Evolutionary conservation across 2,329 filamentous ascomycete genomes (phyloP), one percentile per base, ranked within the genome.

Genomic region (Colletotrichum cereale): DNA sequence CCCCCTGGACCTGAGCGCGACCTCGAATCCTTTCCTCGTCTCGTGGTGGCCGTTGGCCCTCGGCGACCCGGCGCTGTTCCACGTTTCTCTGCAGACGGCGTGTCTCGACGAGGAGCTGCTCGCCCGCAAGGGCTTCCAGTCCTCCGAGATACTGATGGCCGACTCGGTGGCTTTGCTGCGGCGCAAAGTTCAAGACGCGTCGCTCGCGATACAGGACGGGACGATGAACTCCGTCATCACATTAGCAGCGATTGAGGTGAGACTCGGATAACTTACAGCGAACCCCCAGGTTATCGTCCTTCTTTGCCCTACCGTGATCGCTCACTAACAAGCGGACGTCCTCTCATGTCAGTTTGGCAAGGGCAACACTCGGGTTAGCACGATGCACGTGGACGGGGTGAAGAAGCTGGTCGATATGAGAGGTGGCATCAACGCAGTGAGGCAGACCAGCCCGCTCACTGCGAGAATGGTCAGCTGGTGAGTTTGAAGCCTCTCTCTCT

Each of bases 31-130:
- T 0, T 90, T 90, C 71, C 79, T 90, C 24, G 79, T 88, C 8
- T 89, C 87, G 0, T 90, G 88, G 88, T 90, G 88, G 87, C 88
- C 88, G 0, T 80, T 87, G 1, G 87, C 88, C 0, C 81, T 90
- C 0, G 84, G 81, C 0, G 88, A 90, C 66, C 86, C 88, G 0
- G 86, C 86, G 5, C 74, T 90, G 1, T 90, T 90, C 65, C 87
- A 90, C 73, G 87, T 90, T 31, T 89, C 87, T 2, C 79, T 90
- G 16, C 88, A 89, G 75, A 89, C 88, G 6, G 88, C 88, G 50
- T 89, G 82, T 47, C 82, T 89, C 0, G 87, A 90, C 68, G 83
- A 88, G 38, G 88, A 90, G 74, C 71, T 86, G 14, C 74, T 81
- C 16, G 86, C 86, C 1, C 85, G 84, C 63, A 87, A 82, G 65